Base-by-base conservation (phyloP, 495 filamentous ascomycete genomes). In the Neurospora hispaniola region DNA sequence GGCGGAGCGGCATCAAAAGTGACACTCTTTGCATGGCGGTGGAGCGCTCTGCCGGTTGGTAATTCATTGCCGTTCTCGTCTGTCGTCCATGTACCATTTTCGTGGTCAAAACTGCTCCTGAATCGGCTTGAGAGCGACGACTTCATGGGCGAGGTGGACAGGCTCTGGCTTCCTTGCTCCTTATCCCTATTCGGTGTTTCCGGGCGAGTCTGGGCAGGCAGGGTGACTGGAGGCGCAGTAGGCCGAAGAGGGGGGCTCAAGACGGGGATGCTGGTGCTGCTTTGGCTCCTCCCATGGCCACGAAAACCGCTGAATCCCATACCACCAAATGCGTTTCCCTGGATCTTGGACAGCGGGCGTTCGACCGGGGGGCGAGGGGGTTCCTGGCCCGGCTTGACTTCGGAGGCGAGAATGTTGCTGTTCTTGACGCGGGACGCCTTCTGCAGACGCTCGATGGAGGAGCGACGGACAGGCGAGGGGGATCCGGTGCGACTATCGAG, bases 1-100 rank as follows among this genome's bases (percentile, higher is more conserved):
- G 96, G 96, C 31, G 96, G 95, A 0, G 93, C 96, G 39, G 89
- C 90, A 84, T 98, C 94, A 77, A 98, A 99, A 2, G 93, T 98
- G 39, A 99, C 96, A 75, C 94, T 97, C 82, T 99, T 99, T 0
- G 93, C 89, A 82, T 97, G 92, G 43, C 94, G 90, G 78, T 91
- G 90, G 5, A 92, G 86, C 23, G 80, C 86, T 74, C 85, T 86
- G 46, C 89, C 88, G 42, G 82, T 84, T 31, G 87, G 88, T 20
- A 88, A 81, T 71, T 90, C 87, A 35, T 86, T 85, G 31, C 80
- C 70, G 9, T 83, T 82, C 1, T 86, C 84, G 43, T 90, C 88
- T 1, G 92, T 90, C n/a, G 90, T 89, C 86, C 91, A 92, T n/a
- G 88, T 88, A 23, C 86, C 88, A 73, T 83, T 89, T 78, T 92